A percentile compares a stretch with the other conserved stretches of the same genome.
These are phyloP conservation scores for Brassica incana DNA, from an alignment of 345 rosid genomes.

Conservation along the genomic window DNA sequence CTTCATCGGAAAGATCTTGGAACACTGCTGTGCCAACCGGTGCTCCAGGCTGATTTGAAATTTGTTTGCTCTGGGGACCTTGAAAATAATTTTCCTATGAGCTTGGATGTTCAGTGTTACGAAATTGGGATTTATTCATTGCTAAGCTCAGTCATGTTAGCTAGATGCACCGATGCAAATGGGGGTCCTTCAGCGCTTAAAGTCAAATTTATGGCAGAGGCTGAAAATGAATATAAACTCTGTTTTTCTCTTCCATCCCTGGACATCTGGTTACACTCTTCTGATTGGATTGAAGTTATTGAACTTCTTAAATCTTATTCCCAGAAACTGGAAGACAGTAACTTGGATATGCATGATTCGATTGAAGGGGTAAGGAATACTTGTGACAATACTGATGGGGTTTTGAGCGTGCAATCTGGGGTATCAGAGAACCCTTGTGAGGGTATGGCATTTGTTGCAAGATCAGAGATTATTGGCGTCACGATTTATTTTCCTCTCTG, in stretches of 20 bases:
- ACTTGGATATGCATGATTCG: slow-evolving; percentile 22
- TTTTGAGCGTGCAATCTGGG: slow-evolving; percentile 28
- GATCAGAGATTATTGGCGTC: slow-evolving; percentile 59
- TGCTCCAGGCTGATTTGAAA: slow-evolving; percentile 61
- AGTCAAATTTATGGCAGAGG: slow-evolving; percentile 47
- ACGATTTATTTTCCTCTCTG: slow-evolving; percentile 55
- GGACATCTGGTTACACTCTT: slow-evolving; percentile 65
- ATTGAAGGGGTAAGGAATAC: slow-evolving; percentile 18
- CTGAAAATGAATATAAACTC: slow-evolving; percentile 44
- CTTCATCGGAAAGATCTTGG: slow-evolving; percentile 46
- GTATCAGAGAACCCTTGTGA: slow-evolving; percentile 30
- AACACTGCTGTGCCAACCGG: slow-evolving; percentile 44
- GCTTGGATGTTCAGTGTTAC: slow-evolving; percentile 51
- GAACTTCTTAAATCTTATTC: slow-evolving; percentile 43
- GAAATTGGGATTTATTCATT: slow-evolving; percentile 54
- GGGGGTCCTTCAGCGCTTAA: slow-evolving; percentile 51
- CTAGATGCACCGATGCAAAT: slow-evolving; percentile 48
- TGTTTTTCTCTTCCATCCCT: slow-evolving; percentile 67
- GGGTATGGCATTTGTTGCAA: slow-evolving; percentile 38
- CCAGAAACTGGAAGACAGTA: slow-evolving; percentile 43
- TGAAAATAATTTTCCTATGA: slow-evolving; percentile 46
- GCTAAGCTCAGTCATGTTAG: slow-evolving; percentile 54
- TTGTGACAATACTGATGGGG: slow-evolving; percentile 39
- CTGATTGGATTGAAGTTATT: slow-evolving; percentile 59
- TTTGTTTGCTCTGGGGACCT: slow-evolving; percentile 59